Conservation (phyloP, 495 filamentous ascomycete genomes). For the Penicillium turbatum region DNA sequence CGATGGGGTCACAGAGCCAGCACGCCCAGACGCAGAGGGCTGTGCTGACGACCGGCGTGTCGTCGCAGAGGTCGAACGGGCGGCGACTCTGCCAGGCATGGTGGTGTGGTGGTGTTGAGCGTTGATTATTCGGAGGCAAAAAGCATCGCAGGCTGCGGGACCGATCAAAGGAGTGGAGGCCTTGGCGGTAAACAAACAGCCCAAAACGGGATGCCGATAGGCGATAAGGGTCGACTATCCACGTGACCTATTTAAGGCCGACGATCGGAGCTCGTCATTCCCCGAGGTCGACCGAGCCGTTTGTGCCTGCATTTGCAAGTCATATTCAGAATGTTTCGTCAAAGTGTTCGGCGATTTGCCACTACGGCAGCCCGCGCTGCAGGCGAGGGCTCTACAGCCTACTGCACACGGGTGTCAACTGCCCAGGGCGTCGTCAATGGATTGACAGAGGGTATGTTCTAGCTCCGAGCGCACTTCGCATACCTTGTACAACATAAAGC, state of each 20-base stretch:
- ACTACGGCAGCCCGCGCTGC: conserved; percentile 49
- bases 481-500: background rate
- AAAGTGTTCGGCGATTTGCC: conserved; percentile 52
- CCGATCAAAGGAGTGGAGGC: conserved; percentile 21
- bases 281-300: background rate
- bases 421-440: conserved; percentile 82
- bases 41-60: conserved; percentile 56
- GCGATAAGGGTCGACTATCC: conserved; percentile 31
- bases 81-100: conserved; percentile 61
- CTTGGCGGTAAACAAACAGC: conserved; percentile 47
- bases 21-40: conserved; percentile 54
- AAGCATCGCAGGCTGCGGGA: conserved; percentile 24
- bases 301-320: conserved; percentile 11
- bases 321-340: conserved; percentile 49
- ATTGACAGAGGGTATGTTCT: conserved; percentile 71
- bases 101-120: conserved; percentile 23
- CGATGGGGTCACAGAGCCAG: conserved; percentile 57
- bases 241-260: conserved; percentile 21
- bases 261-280: conserved; percentile 17
- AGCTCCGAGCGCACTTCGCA: conserved; percentile 1
- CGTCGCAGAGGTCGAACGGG: conserved; percentile 51
- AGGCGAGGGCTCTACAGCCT: conserved; percentile 53
- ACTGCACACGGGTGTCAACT: conserved; percentile 65
- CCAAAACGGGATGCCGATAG: conserved; percentile 36
- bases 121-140: conserved; percentile 19